Evolutionary conservation across 225 moss, liverwort and hornwort genomes (phyloP), one percentile per base, ranked within the genome.

Genomic region (Neckera pumila): DNA sequence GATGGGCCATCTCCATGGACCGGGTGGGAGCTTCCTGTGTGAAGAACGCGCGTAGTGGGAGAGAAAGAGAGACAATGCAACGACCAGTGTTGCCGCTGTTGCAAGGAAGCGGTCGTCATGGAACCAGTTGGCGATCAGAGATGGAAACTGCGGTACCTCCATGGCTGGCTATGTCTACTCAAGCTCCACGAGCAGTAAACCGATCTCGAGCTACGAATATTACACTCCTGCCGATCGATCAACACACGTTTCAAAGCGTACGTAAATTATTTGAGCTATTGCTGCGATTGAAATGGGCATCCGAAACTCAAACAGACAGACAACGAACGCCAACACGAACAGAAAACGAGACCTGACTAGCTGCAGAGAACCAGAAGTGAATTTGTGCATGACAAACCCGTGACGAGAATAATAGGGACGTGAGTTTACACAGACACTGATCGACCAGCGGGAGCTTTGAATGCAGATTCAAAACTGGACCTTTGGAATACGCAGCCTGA

Each of bases 1-100:
- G 2, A 94, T 43, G 2, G 93, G 94, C 38, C 88, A 70, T n/a
- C 83, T 47, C n/a, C 17, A 40, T 7, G 94, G 92, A 14, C 92
- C 91, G 3, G 91, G 92, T 14, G 92, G 91, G 5, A 91, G 80
- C 54, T 77, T 87, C 31, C 42, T 58, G 33, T 21, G 42, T 0
- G 28, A 62, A 40, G 26, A 40, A 25, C 69, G 21, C 27, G 58
- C 12, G 43, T 54, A 78, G 8, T 42, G 56, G 40, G 17, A 36
- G 21, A 93, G 47, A 18, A 87, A 71, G 18, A 86, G 76, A 59
- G 71, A 89, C 33, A 90, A 34, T 18, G 81, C 88, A 17, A 85
- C 74, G 28, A 86, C 40, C 16, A 92, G 86, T 7, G 87, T 59
- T 43, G 79, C 90, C 53, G 87, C 80, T 14, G 90, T 85, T 9